A percentile compares a stretch with the other conserved stretches of the same genome.
These are phyloP conservation scores for Solanum commersonii DNA, from an alignment of 257 asterid species.

Conservation along the genomic window DNA sequence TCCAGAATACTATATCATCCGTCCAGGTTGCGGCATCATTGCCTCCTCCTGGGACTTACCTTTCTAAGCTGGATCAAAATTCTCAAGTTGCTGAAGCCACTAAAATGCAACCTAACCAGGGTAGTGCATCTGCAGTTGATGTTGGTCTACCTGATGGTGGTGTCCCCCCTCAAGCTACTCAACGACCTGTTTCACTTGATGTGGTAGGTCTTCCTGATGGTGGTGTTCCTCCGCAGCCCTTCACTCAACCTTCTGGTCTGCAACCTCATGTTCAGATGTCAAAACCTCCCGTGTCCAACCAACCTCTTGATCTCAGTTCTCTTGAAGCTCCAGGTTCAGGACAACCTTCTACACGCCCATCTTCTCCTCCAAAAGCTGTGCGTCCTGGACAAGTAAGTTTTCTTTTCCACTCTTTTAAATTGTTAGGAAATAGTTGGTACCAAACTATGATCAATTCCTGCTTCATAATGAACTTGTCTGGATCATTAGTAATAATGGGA, in stretches of 20 bases:
- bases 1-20: constrained; percentile 89
- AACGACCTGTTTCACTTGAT: constrained; percentile 44
- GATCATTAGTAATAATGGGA: not conserved
- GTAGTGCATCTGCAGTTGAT: constrained; percentile 29
- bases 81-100: constrained; percentile 40
- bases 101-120: constrained; percentile 42
- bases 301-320: constrained; percentile 94
- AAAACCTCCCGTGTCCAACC: constrained; percentile 43
- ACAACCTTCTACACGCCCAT: constrained; percentile 43
- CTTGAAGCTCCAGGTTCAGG: constrained; percentile 84
- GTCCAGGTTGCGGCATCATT: constrained; percentile 76
- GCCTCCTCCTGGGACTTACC: constrained; percentile 75
- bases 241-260: constrained; percentile 35
- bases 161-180: constrained; percentile 64
- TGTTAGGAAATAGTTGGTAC: not conserved
- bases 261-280: constrained; percentile 34
- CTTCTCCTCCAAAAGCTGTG: constrained; percentile 87
- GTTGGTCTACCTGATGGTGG: constrained; percentile 69
- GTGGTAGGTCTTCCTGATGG: constrained; percentile 83
- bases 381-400: constrained; percentile 91
- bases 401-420: not conserved
- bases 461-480: not conserved
- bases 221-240: constrained; percentile 64
- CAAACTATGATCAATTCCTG: not conserved
- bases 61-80: constrained; percentile 62